Conservation (phyloP, 306 rosid species). For the Cicer arietinum region DNA sequence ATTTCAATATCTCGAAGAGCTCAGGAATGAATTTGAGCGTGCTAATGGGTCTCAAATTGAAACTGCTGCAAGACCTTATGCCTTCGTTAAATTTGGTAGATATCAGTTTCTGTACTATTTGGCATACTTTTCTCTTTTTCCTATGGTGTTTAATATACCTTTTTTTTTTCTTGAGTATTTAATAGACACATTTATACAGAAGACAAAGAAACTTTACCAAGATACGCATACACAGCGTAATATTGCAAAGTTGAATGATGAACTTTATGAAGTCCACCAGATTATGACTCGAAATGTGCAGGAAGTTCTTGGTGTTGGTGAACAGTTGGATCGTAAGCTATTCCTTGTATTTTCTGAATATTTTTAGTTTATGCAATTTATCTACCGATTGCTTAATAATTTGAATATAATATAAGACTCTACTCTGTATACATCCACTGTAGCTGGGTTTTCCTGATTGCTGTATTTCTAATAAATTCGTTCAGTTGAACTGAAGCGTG, state of each 20-base stretch:
- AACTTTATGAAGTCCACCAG: conserved; percentile 98
- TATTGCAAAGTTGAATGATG: conserved; percentile 96
- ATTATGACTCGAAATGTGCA: conserved; percentile 99
- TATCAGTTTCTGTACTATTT: conserved; percentile 31
- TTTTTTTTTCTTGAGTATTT: conserved; percentile 46
- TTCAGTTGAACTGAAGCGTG: neutral
- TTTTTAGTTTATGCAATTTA: conserved; percentile 33
- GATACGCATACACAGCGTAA: conserved; percentile 97
- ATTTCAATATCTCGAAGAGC: conserved; percentile 98
- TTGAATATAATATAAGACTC: conserved; percentile 20
- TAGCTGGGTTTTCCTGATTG: conserved; percentile 30
- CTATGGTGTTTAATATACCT: conserved; percentile 42
- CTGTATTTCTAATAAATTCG: neutral
- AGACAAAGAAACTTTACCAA: conserved; percentile 97
- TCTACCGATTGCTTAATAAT: conserved; percentile 36
- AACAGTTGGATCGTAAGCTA: conserved; percentile 97
- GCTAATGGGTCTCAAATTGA: conserved; percentile 90
- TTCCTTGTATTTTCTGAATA: conserved; percentile 43
- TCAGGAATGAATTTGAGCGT: conserved; percentile 95
- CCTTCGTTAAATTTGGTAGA: conserved; percentile 96
- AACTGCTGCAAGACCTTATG: conserved; percentile 99
- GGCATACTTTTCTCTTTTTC: conserved; percentile 9
- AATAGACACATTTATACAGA: conserved; percentile 93
- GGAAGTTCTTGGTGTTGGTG: conserved; percentile 99
- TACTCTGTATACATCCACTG: conserved; percentile 15